Base-by-base conservation (phyloP, 257 asterid genomes). In the Solanum arcanum region DNA sequence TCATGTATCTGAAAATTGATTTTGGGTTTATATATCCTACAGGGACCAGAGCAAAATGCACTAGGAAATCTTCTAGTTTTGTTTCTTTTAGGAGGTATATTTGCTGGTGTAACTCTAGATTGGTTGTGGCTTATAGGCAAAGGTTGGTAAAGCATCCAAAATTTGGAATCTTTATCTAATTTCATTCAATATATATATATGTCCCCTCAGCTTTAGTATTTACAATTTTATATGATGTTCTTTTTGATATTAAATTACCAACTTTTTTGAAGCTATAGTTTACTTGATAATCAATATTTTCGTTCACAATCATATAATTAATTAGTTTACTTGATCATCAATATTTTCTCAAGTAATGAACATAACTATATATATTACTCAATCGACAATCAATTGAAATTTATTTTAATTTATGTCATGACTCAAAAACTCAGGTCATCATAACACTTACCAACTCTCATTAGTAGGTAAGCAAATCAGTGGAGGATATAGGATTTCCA, bases 111-210 rank as follows among this genome's bases (percentile, higher is more conserved):
- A 25, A 86, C 92, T 60, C 88, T 86, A 69, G 92, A 88, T 72
- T 91, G 94, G 92, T 85, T 91, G 85, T 90, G 94, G 94, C 90
- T 92, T 59, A 90, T 90, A 33, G 93, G 94, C 25, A 86, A 92
- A 88, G 91, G 94, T 33, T 92, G 92, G 94, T 89, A 87, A 87
- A 92, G 41, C 29, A 78, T 41, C 75, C 39, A 12, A 68, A 15
- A 15, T 4, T 70, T 70, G n/a, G 18, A 15, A 66, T 66, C 1
- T 6, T 27, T 12, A 13, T 29, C 75, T 70, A 70, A 70, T 70
- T 31, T 70, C 76, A 70, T 31, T 31, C 42, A 70, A 70, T 31
- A 42, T 70, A 15, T 70, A 69, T 69, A 69, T 68, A 68, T 27
- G 74, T 12, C 73, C 74, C 14, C 42, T 69, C 41, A 20, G 2